Conservation (phyloP, 306 rosid species). For the Prunus davidiana region DNA sequence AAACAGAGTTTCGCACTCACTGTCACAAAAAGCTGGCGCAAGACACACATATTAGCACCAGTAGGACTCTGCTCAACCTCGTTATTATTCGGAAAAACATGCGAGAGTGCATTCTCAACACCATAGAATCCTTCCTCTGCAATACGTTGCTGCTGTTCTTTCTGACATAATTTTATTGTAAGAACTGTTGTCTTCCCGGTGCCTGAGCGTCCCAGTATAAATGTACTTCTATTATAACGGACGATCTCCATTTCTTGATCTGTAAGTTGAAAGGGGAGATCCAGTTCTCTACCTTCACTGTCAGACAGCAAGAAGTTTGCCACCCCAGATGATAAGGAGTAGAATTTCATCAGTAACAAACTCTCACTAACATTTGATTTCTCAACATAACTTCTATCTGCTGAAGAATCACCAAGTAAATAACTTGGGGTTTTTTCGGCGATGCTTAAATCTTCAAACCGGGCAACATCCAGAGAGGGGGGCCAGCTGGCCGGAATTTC, state of each 20-base stretch:
- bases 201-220: slow-evolving; percentile 77
- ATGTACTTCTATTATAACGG: slow-evolving; percentile 48
- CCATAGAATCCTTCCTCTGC: slow-evolving; percentile 33
- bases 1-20: slow-evolving; percentile 75
- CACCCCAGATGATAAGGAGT: slow-evolving; percentile 47
- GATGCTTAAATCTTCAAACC: slow-evolving; percentile 30
- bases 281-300: slow-evolving; percentile 46
- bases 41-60: slow-evolving; percentile 25
- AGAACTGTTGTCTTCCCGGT: slow-evolving; percentile 85
- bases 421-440: slow-evolving; percentile 23
- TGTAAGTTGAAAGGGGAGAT: slow-evolving; percentile 73
- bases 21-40: slow-evolving; percentile 72
- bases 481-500: slow-evolving; percentile 60
- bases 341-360: slow-evolving; percentile 74
- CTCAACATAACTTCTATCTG: slow-evolving; percentile 65
- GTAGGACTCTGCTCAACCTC: slow-evolving; percentile 9
- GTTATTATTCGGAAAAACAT: neutral
- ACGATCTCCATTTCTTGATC: slow-evolving; percentile 63
- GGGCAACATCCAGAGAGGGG: slow-evolving; percentile 30
- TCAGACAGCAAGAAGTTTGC: slow-evolving; percentile 59
- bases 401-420: slow-evolving; percentile 23
- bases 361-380: slow-evolving; percentile 79
- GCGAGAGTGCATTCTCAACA: neutral
- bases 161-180: slow-evolving; percentile 69
- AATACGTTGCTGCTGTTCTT: slow-evolving; percentile 41